Evolutionary conservation across 257 asterid genomes (phyloP).

Genomic region (Cinchona pubescens): DNA sequence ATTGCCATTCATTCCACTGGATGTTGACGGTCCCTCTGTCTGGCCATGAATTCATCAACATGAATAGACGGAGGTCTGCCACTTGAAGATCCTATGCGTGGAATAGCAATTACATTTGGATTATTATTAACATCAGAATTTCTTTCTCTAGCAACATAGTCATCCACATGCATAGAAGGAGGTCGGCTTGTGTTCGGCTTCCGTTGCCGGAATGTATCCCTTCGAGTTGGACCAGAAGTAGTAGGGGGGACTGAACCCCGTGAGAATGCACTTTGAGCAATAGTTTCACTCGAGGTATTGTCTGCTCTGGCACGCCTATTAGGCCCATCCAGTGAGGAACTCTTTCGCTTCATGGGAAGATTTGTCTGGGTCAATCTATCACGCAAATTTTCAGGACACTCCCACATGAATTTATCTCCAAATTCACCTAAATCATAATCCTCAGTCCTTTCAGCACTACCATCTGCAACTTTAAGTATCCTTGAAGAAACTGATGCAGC

Average conservation of each 20-base stretch:
- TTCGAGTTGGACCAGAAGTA: slow-evolving; percentile 74
- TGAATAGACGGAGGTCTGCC: slow-evolving; percentile 95
- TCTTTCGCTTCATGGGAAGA: slow-evolving; percentile 60
- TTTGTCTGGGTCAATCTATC: slow-evolving; percentile 67
- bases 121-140: slow-evolving; percentile 67
- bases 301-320: slow-evolving; percentile 74
- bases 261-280: slow-evolving; percentile 57
- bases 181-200: slow-evolving; percentile 98
- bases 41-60: slow-evolving; percentile 95
- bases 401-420: slow-evolving; percentile 75
- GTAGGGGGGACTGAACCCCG: slow-evolving; percentile 59
- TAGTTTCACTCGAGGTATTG: slow-evolving; percentile 45
- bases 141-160: slow-evolving; percentile 93
- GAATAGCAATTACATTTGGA: slow-evolving; percentile 76
- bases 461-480: slow-evolving; percentile 45
- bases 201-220: slow-evolving; percentile 93
- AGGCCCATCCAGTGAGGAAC: slow-evolving; percentile 63
- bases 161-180: slow-evolving; percentile 99
- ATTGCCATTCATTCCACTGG: slow-evolving; percentile 40
- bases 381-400: slow-evolving; percentile 87
- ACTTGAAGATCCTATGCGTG: slow-evolving; percentile 69
- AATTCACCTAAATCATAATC: slow-evolving; percentile 48
- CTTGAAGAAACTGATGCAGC: slow-evolving; percentile 48
- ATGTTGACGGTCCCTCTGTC: slow-evolving; percentile 86
- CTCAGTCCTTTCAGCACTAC: slow-evolving; percentile 49